Evolutionary conservation across 2,329 filamentous ascomycete species (phyloP).

Genomic region (Arthrinium puccinioides): DNA sequence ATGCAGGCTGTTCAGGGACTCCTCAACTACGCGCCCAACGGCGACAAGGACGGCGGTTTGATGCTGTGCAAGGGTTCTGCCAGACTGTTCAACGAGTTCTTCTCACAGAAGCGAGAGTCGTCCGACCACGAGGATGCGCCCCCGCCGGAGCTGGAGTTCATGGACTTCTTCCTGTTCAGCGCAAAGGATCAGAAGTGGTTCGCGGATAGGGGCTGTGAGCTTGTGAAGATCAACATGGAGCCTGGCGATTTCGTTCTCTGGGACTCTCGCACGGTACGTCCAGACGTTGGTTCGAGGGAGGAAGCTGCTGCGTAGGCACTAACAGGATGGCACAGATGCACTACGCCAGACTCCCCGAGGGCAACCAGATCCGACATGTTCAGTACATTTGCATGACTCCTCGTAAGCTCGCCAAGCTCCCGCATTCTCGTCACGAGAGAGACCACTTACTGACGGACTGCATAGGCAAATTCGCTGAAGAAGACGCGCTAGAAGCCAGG

Average conservation of each 20-base stretch:
- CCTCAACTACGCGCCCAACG: slow-evolving; percentile 34
- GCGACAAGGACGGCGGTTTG: slow-evolving; percentile 37
- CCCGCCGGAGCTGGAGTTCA: slow-evolving; percentile 22
- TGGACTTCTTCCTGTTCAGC: slow-evolving; percentile 34
- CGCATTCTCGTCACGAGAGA: too few relatives aligned
- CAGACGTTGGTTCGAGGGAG: background rate
- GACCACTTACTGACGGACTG: too few relatives aligned
- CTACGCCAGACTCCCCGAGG: slow-evolving; percentile 28
- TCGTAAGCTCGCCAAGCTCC: slow-evolving; percentile 4
- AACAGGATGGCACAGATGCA: slow-evolving; percentile 29
- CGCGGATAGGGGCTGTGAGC: slow-evolving; percentile 26
- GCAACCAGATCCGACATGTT: slow-evolving; percentile 25
- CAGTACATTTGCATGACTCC: slow-evolving; percentile 31
- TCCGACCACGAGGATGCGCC: slow-evolving; percentile 29
- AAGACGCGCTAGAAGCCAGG: slow-evolving; percentile 24
- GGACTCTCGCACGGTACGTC: slow-evolving; percentile 29
- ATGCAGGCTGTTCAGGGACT: slow-evolving; percentile 32
- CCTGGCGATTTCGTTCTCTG: slow-evolving; percentile 36
- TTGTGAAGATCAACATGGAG: slow-evolving; percentile 29
- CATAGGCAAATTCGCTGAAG: slow-evolving; percentile 21
- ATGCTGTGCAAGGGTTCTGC: slow-evolving; percentile 34
- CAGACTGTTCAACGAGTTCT: slow-evolving; percentile 36
- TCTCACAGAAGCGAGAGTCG: slow-evolving; percentile 31
- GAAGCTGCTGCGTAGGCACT: background rate
- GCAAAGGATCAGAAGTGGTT: slow-evolving; percentile 36